A percentile compares a stretch with the other conserved stretches of the same genome.
These are phyloP conservation scores for Boletus pseudopeckii DNA, from an alignment of 768 basidiomycete species.

Conservation along the genomic window DNA sequence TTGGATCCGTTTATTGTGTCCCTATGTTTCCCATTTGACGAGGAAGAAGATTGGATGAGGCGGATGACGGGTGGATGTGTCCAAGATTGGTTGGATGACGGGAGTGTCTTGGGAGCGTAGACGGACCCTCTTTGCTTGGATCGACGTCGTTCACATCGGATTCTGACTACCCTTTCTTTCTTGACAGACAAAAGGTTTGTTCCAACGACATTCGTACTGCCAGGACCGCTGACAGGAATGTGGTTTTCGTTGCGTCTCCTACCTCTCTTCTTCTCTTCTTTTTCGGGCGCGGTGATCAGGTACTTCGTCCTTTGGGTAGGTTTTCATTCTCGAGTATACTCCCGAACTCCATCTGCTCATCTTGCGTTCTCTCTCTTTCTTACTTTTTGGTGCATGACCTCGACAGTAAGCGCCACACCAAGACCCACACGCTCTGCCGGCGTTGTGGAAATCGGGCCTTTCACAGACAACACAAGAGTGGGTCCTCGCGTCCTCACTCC, in stretches of 20 bases:
- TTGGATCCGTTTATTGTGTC: constrained; percentile 4
- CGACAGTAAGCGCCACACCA: constrained; percentile 90
- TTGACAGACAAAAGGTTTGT: constrained; percentile 81
- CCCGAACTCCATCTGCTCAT: background rate
- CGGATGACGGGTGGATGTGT: constrained; percentile 20
- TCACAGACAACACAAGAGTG: constrained; percentile 98
- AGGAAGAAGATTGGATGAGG: constrained; percentile 20
- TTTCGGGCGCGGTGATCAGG: constrained; percentile 46
- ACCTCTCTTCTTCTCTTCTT: background rate
- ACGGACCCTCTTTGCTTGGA: background rate
- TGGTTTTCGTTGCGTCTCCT: background rate
- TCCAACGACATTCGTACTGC: background rate
- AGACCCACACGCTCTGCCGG: constrained; percentile 95
- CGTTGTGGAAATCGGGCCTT: constrained; percentile 94
- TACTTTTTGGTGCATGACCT: background rate
- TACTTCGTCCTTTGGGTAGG: constrained; percentile 95
- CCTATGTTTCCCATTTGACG: background rate
- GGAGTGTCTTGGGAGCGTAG: background rate
- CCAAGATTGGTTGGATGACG: constrained; percentile 33
- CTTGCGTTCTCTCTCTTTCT: background rate
- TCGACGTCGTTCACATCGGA: background rate
- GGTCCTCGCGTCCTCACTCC: constrained; percentile 23
- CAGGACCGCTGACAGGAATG: constrained; percentile 13
- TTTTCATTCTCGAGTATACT: constrained; percentile 16
- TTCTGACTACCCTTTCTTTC: constrained; percentile 22